Percentiles rank a stretch among this genome's conserved stretches.
Evolutionary conservation across 345 rosid species (phyloP).

Genomic region (Syzygium jambos): DNA sequence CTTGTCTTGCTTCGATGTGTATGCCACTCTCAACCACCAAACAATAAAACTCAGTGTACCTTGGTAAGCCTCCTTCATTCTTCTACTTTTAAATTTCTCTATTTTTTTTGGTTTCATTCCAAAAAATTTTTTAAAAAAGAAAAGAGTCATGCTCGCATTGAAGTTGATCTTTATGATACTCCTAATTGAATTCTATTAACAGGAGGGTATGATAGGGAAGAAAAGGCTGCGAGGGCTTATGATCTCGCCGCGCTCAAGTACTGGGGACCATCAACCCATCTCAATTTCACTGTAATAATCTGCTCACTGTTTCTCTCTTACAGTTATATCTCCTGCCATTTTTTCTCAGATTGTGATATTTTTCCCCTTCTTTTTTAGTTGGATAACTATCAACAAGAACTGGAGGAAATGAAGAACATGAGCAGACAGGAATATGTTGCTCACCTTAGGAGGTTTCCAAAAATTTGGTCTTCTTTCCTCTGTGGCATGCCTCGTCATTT

Average conservation of each 20-base stretch:
- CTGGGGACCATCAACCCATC: constrained; percentile 94
- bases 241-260: constrained; percentile 98
- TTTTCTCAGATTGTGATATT: background rate
- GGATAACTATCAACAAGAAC: constrained; percentile 70
- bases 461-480: background rate
- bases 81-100: background rate
- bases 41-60: constrained; percentile 61
- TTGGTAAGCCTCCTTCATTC: constrained; percentile 42
- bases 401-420: constrained; percentile 84
- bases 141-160: background rate
- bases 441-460: constrained; percentile 62
- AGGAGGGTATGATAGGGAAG: constrained; percentile 99
- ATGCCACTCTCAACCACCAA: constrained; percentile 10
- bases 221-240: constrained; percentile 96
- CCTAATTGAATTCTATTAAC: constrained; percentile 12
- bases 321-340: background rate
- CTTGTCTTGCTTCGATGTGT: constrained; percentile 20
- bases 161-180: background rate
- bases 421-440: constrained; percentile 91
- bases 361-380: constrained; percentile 17
- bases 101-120: background rate
- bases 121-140: background rate
- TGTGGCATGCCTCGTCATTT: background rate
- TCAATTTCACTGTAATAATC: constrained; percentile 67
- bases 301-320: background rate